phyloP scores from a whole-genome alignment of 768 basidiomycete species.

The Agrocybe chaxingu region DNA sequence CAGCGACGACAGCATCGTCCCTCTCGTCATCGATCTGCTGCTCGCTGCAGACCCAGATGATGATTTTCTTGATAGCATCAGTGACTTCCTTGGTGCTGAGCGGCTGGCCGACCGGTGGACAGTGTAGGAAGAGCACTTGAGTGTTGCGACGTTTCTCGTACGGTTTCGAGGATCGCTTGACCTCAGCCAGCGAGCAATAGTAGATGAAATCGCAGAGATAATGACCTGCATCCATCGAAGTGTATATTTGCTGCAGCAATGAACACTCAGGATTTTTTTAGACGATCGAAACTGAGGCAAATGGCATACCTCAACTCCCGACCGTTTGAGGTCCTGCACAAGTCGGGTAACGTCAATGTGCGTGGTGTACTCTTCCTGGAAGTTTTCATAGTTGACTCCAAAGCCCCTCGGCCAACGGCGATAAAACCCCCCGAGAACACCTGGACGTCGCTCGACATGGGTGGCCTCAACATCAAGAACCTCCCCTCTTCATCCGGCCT shows the following conservation, averaged over 20 bases:
- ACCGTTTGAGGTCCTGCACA: conserved; percentile 50
- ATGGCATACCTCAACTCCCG: conserved; percentile 43
- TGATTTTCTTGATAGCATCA: conserved; percentile 56
- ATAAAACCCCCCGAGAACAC: conserved; percentile 67
- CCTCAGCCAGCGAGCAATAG: conserved; percentile 73
- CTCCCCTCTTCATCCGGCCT: conserved; percentile 74
- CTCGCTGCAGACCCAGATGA: conserved; percentile 56
- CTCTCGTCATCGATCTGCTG: conserved; percentile 29
- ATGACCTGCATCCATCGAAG: conserved; percentile 74
- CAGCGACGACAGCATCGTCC: conserved; percentile 17
- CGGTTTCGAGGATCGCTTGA: conserved; percentile 44
- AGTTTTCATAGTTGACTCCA: conserved; percentile 48
- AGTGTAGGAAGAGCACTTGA: conserved; percentile 68
- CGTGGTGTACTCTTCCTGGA: conserved; percentile 55
- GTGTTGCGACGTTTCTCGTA: conserved; percentile 38
- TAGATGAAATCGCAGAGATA: conserved; percentile 77
- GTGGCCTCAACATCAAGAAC: conserved; percentile 90
- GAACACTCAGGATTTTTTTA: background rate
- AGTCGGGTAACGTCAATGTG: conserved; percentile 58
- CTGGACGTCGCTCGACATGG: conserved; percentile 95
- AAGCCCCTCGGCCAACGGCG: conserved; percentile 60
- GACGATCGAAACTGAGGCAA: conserved; percentile 1
- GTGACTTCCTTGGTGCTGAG: conserved; percentile 65
- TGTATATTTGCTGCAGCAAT: conserved; percentile 53
- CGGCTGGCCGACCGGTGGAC: conserved; percentile 65